Evolutionary conservation across 257 asterid species (phyloP), one percentile per base, ranked within the genome.

Genomic region (Cynanchum wilfordii): DNA sequence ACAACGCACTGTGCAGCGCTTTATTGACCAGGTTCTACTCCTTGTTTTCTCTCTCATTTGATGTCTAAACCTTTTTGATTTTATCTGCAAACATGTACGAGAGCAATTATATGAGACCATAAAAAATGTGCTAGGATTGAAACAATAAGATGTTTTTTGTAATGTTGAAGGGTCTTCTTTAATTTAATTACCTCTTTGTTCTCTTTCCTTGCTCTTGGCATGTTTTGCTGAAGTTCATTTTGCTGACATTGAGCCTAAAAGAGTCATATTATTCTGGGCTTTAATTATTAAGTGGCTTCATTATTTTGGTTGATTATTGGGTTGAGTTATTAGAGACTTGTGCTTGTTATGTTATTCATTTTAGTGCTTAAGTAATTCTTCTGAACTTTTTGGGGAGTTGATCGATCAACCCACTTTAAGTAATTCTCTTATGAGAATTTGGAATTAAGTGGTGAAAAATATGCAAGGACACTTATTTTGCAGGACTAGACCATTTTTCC

Each of bases 21-120:
- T 92, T 68, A 87, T 87, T 69, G 98, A 92, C 75, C 98, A 95
- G 97, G 99, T 95, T 82, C 51, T 71, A 50, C 51, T 27, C 78
- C 62, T 78, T 75, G 38, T 68, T 69, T 55, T 19, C 25, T 68
- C 36, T 13, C 45, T 65, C 65, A 40, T 52, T 70, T 29, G 24
- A 45, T 27, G 33, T 58, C 25, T 17, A 45, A 68, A 20, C 27
- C 67, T 30, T 30, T 59, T 59, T 17, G 2, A 59, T 59, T 36
- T 27, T 29, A 27, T 17, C 68, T 33, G 10, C 16, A 63, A 29
- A 29, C 15, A 16, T 38, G 17, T 60, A 29, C 44, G 17, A 10
- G 22, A 29, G 67, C 67, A 60, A 30, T 60, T 19, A 60, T 7
- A 60, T 15, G 45, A 15, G 36, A 15, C 19, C 16, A 60, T 47